Percentiles rank a stretch among this genome's conserved stretches.
phyloP scores from a whole-genome alignment of 352 stramenopile genomes.

The Globisporangium cylindrosporum region DNA sequence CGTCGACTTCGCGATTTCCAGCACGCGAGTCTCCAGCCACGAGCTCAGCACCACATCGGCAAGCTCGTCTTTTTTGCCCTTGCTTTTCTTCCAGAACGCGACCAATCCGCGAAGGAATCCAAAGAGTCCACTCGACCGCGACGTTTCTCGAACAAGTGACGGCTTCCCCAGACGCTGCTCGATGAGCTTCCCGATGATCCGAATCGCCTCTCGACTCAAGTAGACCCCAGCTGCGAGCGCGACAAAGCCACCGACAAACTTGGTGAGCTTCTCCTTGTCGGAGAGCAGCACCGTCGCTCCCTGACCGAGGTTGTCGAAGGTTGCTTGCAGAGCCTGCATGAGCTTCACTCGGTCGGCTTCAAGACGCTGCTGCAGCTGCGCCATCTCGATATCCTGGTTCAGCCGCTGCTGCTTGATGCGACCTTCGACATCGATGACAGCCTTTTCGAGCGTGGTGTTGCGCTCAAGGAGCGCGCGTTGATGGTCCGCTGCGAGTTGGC shows the following conservation, averaged over 20 bases:
- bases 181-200: slow-evolving; percentile 54
- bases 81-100: slow-evolving; percentile 20
- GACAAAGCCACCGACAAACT: slow-evolving; percentile 60
- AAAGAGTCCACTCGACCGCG: slow-evolving; percentile 39
- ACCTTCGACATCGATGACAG: slow-evolving; percentile 57
- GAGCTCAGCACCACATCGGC: slow-evolving; percentile 57
- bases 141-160: slow-evolving; percentile 70
- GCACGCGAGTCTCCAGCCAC: slow-evolving; percentile 54
- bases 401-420: slow-evolving; percentile 64
- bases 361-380: slow-evolving; percentile 51
- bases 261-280: slow-evolving; percentile 56
- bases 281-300: slow-evolving; percentile 47
- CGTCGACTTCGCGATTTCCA: slow-evolving; percentile 60
- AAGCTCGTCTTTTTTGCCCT: slow-evolving; percentile 39
- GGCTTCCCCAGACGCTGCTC: slow-evolving; percentile 69
- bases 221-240: slow-evolving; percentile 56
- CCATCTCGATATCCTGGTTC: slow-evolving; percentile 76
- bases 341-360: slow-evolving; percentile 65
- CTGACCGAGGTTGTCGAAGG: slow-evolving; percentile 69
- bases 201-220: slow-evolving; percentile 57
- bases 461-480: slow-evolving; percentile 45
- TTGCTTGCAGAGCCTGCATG: slow-evolving; percentile 58
- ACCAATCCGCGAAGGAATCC: slow-evolving; percentile 36
- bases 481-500: slow-evolving; percentile 47
- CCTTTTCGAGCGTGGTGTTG: slow-evolving; percentile 64